Base-by-base conservation (phyloP, 2,329 filamentous ascomycete genomes). In the Tolypocladium pustulatum region DNA sequence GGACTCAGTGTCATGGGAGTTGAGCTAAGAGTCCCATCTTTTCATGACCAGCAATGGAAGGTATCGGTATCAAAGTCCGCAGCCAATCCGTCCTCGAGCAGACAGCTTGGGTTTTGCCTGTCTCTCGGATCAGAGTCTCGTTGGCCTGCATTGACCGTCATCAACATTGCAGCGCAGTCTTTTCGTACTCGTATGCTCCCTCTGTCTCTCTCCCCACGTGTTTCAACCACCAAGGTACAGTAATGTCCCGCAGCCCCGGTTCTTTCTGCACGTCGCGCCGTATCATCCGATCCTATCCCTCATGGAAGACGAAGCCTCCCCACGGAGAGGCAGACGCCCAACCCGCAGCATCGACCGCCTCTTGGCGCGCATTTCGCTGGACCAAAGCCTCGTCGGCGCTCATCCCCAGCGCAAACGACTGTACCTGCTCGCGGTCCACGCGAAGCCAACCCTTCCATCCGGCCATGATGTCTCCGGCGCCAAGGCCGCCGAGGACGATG, bases 381-480 rank as follows among this genome's bases (percentile, higher is more conserved):
- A 62, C 64, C 59, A 81, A 63, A 1, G 78, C 80, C 61, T 81
- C 78, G 57, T 77, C 74, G 1, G 72, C 71, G 52, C 75, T 77
- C 46, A 71, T 68, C 0, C 72, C 73, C 5, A 65, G 59, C 0
- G 68, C 65, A 60, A 80, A 81, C 1, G 70, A 71, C 25, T 65
- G 63, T 0, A 78, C 71, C 37, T 72, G 68, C 43, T 74, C 73
- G 27, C 77, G 69, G 56, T 81, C 76, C 7, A 84, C 75, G 13
- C 75, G 72, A 58, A 84, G 64, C 82, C 82, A 85, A 12, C 82
- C 82, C 61, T 69, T 73, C 72, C 72, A 75, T 32, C 65, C 68
- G 15, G 67, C 63, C 56, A 67, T 64, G 49, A 72, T 60, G 56
- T 72, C 65, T 25, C 73, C 71, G 1, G 69, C 68, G 69, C 69